These are phyloP conservation scores for Nephelium lappaceum DNA, from an alignment of 345 rosid genomes.

Conservation along the genomic window DNA sequence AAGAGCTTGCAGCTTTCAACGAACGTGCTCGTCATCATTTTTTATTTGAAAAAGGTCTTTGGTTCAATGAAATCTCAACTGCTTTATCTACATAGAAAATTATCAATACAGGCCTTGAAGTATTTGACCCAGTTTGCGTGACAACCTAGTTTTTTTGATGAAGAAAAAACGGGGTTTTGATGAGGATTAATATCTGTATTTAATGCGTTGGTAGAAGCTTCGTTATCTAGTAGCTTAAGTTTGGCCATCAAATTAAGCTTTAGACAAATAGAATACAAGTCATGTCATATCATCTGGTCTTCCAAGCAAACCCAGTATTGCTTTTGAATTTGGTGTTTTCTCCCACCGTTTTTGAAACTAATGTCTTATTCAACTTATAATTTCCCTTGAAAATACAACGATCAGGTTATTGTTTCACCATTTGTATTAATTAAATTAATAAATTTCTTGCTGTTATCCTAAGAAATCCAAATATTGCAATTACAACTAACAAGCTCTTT, in stretches of 20 bases:
- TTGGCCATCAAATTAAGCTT: conserved; percentile 22
- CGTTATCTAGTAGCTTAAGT: conserved; percentile 30
- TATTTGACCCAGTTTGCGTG: conserved; percentile 31
- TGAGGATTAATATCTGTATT: neutral
- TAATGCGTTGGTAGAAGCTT: conserved; percentile 18
- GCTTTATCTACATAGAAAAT: neutral
- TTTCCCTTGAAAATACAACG: neutral
- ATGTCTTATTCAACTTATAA: neutral
- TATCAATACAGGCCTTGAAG: neutral
- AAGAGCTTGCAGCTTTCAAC: neutral
- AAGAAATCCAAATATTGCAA: neutral
- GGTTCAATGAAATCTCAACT: neutral
- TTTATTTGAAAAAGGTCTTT: neutral
- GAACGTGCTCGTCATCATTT: neutral
- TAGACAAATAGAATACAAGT: neutral
- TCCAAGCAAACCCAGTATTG: conserved; percentile 6
- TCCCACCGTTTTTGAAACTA: neutral
- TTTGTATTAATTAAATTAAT: neutral
- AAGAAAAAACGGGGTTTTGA: neutral
- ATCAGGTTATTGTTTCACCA: no score
- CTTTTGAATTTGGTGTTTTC: neutral
- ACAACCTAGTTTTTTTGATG: conserved; percentile 4
- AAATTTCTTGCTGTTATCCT: neutral
- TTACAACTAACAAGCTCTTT: neutral
- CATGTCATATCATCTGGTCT: conserved; percentile 11